Base-by-base conservation (phyloP, 192 early-diverging fungal species). In the Paraglomus brasilianum region DNA sequence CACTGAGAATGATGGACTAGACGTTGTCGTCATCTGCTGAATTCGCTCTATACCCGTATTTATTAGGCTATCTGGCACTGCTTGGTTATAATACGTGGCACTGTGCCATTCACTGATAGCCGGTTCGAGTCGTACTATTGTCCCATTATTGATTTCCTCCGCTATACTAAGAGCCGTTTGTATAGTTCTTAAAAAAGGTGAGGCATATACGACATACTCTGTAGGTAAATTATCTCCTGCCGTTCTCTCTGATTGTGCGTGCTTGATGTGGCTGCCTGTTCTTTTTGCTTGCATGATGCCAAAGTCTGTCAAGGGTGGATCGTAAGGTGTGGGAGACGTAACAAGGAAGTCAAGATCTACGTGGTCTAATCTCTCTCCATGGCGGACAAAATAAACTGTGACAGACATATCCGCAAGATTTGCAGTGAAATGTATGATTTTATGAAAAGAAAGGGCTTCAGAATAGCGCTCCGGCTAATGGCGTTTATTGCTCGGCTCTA, bases 341-440 rank as follows among this genome's bases (percentile, higher is more conserved):
- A 19, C 41, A 22, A 60, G 46, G 69, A 74, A 79, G 45, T 52
- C 41, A 8, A 66, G 48, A n/a, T 79, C 69, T 42, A 79, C 68
- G 11, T 75, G 72, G 42, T 79, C 77, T 60, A 79, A 62, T 22
- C 77, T 60, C 39, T 79, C 68, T 6, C 77, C 77, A 64, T 79
- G 77, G 39, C 77, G 60, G 15, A 75, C 70, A 22, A 79, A 72
- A 30, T 75, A 79, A 15, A 79, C 68, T 8, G 53, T 73, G 36
- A 79, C 10, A 5, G 60, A 46, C 60, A 62, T 62, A 14, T 46
- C 43, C 44, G 5, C n/a, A 1, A 48, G 11, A 48, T n/a, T n/a
- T n/a, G n/a, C n/a, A n/a, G n/a, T n/a, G n/a, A n/a, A n/a, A n/a
- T n/a, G n/a, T n/a, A n/a, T n/a, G n/a, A n/a, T n/a, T n/a, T n/a